Percentiles rank a stretch among this genome's conserved stretches.
These are phyloP conservation scores for Paecilomyces niveus DNA, from an alignment of 2,329 filamentous ascomycete genomes.

Conservation along the genomic window DNA sequence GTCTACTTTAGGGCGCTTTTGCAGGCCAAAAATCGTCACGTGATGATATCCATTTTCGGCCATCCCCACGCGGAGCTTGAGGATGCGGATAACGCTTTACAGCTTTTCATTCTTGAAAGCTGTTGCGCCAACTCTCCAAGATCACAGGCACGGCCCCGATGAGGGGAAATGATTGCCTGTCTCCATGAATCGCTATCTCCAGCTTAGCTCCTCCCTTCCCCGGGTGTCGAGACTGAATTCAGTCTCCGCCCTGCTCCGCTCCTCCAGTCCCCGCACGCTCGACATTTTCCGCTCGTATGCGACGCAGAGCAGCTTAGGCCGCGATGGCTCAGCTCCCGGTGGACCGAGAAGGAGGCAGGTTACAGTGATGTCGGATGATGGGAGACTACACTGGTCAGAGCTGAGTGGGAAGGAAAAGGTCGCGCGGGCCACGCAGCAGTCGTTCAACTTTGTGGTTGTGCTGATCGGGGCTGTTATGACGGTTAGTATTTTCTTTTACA, in stretches of 20 bases:
- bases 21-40: background rate
- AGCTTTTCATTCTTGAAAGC: background rate
- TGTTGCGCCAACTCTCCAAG: background rate
- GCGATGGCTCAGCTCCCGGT: slow-evolving; percentile 22
- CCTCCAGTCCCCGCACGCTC: slow-evolving; percentile 1
- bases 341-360: slow-evolving; percentile 58
- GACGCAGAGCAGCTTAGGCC: slow-evolving; percentile 46
- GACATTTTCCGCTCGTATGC: slow-evolving; percentile 48
- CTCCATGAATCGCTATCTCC: slow-evolving; percentile 17
- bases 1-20: too few species aligned
- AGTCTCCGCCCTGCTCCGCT: background rate
- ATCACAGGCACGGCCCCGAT: slow-evolving; percentile 5
- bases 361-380: slow-evolving; percentile 81
- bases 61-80: background rate
- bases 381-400: slow-evolving; percentile 71
- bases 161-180: slow-evolving; percentile 9
- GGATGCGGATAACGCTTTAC: background rate
- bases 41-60: background rate
- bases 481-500: slow-evolving; percentile 39
- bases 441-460: slow-evolving; percentile 77
- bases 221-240: background rate
- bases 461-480: slow-evolving; percentile 68
- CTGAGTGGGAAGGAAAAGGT: slow-evolving; percentile 72
- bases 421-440: slow-evolving; percentile 79
- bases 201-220: slow-evolving; percentile 10